Conservation (phyloP, 768 basidiomycete species). For the Leccinum obscurum region DNA sequence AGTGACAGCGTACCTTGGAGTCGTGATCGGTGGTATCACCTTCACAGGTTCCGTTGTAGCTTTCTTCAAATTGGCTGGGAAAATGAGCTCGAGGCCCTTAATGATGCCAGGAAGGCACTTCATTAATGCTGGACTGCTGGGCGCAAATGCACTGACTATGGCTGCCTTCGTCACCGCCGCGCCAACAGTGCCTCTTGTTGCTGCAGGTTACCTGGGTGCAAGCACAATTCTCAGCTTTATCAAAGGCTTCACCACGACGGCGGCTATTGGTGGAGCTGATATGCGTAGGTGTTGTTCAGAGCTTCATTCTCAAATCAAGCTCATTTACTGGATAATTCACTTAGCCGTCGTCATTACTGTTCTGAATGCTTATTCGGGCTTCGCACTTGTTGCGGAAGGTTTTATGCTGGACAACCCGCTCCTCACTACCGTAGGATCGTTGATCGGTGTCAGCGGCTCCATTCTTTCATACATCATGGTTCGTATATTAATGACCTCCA, state of each 20-base stretch:
- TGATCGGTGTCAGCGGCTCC: constrained; percentile 89
- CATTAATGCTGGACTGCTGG: constrained; percentile 70
- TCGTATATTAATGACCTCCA: constrained; percentile 19
- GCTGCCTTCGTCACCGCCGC: constrained; percentile 72
- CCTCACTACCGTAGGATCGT: constrained; percentile 77
- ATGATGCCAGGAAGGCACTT: constrained; percentile 76
- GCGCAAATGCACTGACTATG: constrained; percentile 71
- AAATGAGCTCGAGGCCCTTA: constrained; percentile 74
- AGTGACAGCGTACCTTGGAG: constrained; percentile 83
- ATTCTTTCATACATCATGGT: constrained; percentile 95
- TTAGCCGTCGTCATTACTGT: constrained; percentile 89
- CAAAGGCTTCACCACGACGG: constrained; percentile 84
- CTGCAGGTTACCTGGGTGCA: constrained; percentile 74
- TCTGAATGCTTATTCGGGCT: constrained; percentile 87
- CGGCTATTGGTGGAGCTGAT: constrained; percentile 91
- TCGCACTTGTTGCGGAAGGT: constrained; percentile 89
- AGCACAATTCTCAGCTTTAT: constrained; percentile 79
- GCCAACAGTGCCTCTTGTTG: constrained; percentile 68
- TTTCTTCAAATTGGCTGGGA: constrained; percentile 83
- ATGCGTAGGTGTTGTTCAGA: constrained; percentile 64
- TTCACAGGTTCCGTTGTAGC: constrained; percentile 91
- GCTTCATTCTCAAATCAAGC: neutral
- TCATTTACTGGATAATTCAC: constrained; percentile 7
- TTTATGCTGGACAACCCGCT: constrained; percentile 90
- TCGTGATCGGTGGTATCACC: constrained; percentile 85